Percentiles rank a stretch among this genome's conserved stretches.
Evolutionary conservation across 495 filamentous ascomycete species (phyloP).

Genomic region (Daldinia decipiens): DNA sequence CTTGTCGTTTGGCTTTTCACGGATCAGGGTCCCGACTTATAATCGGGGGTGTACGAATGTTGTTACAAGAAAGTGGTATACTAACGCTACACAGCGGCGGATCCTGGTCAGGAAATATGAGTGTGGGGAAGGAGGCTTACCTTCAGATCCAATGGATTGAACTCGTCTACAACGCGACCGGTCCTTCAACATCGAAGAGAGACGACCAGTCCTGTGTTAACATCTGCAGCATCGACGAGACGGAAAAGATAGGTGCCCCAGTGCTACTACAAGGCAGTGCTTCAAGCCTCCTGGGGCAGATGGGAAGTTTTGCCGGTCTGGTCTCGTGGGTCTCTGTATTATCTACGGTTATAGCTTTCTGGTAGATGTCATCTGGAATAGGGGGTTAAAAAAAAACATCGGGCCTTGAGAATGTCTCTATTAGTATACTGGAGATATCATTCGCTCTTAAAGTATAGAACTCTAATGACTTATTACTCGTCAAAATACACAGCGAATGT

Average conservation of each 20-base stretch:
- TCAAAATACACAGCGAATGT: neutral
- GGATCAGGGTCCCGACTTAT: neutral
- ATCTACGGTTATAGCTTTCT: constrained; percentile 36
- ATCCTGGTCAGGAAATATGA: constrained; percentile 78
- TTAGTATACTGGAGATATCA: neutral
- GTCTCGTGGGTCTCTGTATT: constrained; percentile 40
- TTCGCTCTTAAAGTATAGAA: neutral
- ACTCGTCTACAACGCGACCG: constrained; percentile 71
- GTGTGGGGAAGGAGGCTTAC: constrained; percentile 63
- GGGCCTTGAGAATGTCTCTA: neutral
- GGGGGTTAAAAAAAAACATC: neutral
- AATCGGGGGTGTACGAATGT: neutral
- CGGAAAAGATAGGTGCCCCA: constrained; percentile 53
- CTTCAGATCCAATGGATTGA: constrained; percentile 81
- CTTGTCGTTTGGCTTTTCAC: neutral
- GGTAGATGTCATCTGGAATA: constrained; percentile 12
- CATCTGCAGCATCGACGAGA: constrained; percentile 64
- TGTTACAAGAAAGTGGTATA: neutral
- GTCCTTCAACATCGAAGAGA: constrained; percentile 31
- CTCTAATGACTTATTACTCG: neutral
- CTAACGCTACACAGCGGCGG: constrained; percentile 59
- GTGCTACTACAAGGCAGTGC: constrained; percentile 57
- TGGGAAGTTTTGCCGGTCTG: constrained; percentile 20
- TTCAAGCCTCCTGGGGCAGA: constrained; percentile 31
- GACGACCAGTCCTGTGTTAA: constrained; percentile 48